A percentile compares a stretch with the other conserved stretches of the same genome.
Evolutionary conservation across 2,329 filamentous ascomycete species (phyloP).

Genomic region (Ophidiomyces ophidiicola): DNA sequence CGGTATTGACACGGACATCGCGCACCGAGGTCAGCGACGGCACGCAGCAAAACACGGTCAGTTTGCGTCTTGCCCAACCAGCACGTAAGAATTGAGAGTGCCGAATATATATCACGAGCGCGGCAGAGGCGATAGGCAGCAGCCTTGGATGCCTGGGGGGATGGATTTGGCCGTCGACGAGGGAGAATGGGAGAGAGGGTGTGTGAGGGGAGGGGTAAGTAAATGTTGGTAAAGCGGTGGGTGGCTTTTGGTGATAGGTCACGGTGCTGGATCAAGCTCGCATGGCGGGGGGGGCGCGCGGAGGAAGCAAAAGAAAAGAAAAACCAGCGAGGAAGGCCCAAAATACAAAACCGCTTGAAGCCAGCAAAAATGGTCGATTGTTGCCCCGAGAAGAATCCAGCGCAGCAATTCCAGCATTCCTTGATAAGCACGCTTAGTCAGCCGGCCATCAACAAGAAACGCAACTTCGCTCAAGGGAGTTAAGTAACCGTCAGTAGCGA

Average conservation of each 20-base stretch:
- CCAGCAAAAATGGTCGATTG: background rate
- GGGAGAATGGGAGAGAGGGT: no score
- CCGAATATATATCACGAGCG: background rate
- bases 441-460: background rate
- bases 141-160: no score
- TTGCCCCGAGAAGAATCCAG: background rate
- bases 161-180: no score
- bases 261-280: no score
- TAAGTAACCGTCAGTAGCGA: no score
- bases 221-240: no score
- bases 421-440: slow-evolving; percentile 9
- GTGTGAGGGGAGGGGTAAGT: no score
- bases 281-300: no score
- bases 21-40: slow-evolving; percentile 20
- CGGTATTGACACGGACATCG: slow-evolving; percentile 62
- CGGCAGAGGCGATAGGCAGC: no score
- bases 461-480: no score
- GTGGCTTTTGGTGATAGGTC: no score
- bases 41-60: background rate
- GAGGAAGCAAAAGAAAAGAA: background rate
- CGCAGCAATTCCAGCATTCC: background rate
- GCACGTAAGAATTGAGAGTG: background rate
- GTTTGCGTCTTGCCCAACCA: background rate
- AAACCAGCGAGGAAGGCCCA: background rate
- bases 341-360: background rate